Conservation (phyloP, 768 basidiomycete species). For the Pilatotrama ljubarskyi region DNA sequence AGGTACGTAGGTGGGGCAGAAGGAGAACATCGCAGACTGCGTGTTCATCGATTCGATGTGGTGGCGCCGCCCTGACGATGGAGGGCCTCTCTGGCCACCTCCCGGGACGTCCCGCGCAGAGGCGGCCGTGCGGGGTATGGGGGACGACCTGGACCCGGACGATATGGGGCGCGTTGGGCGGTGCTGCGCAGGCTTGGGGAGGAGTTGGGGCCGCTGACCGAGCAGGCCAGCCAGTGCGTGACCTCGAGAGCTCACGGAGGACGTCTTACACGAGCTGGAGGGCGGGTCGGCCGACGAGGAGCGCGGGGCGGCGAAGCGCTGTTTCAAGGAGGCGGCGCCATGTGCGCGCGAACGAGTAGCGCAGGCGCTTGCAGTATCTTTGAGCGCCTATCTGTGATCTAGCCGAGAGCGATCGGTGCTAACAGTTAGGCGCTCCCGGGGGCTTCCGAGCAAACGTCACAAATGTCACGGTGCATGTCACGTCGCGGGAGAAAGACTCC, state of each 20-base stretch:
- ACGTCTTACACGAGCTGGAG: background rate
- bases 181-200: no score
- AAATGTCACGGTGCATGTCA: background rate
- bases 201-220: background rate
- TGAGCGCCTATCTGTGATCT: constrained; percentile 10
- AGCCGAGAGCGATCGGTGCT: constrained; percentile 17
- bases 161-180: background rate
- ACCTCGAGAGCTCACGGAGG: background rate
- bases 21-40: no score
- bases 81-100: no score
- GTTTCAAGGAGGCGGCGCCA: constrained; percentile 14
- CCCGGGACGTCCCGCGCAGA: no score
- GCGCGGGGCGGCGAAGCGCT: background rate
- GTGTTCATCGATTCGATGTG: no score
- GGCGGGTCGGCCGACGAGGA: constrained; percentile 1
- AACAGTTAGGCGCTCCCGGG: background rate
- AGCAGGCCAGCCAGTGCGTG: background rate
- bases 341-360: background rate
- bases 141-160: no score
- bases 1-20: no score
- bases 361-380: background rate
- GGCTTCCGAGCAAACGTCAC: background rate
- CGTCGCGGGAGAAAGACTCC: background rate
- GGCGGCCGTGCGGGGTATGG: no score
- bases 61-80: no score